Base-by-base conservation (phyloP, 805 yeast genomes). In the Starmerella potacharoeniae region DNA sequence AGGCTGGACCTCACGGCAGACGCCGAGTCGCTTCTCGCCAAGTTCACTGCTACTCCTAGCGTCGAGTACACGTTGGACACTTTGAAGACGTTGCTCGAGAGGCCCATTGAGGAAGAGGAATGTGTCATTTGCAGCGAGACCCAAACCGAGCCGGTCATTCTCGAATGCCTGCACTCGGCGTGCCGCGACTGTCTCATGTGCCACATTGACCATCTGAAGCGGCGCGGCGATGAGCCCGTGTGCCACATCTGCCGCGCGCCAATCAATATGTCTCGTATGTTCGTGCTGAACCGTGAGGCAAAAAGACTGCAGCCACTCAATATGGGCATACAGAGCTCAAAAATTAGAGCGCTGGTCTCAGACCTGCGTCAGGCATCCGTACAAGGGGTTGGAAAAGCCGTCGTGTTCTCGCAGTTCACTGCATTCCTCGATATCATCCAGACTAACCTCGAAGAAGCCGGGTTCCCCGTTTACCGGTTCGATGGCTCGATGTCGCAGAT, bases 391-490 rank as follows among this genome's bases (percentile, higher is more conserved):
- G 81, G 80, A 14, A 88, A 85, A 63, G 80, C 85, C 4, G 89
- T 91, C 50, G 90, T 91, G 0, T 91, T 91, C 65, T 88, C 96
- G 1, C 97, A 91, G 62, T 90, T 90, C 63, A 85, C 96, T 0
- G 77, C 86, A 0, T 91, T 81, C 64, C 67, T 90, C 57, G 96
- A 88, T 66, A 71, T 87, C 9, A 78, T 90, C 52, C 84, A 84
- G 61, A 66, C 65, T 17, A 93, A 83, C 59, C 67, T 90, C 4
- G 69, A 70, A 5, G 68, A 68, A 3, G 69, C 72, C 6, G 81
- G 80, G 1, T 77, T 85, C 55, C 68, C 69, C 0, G 77, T 83
- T 3, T 75, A 77, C 54, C 82, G 89, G 60, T 87, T 91, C 63
- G 97, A 90, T 66, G 97, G 97, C 4, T 73, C 91, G 28, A 68